These are phyloP conservation scores for Brassica rapa DNA, from an alignment of 345 rosid species.

Conservation along the genomic window DNA sequence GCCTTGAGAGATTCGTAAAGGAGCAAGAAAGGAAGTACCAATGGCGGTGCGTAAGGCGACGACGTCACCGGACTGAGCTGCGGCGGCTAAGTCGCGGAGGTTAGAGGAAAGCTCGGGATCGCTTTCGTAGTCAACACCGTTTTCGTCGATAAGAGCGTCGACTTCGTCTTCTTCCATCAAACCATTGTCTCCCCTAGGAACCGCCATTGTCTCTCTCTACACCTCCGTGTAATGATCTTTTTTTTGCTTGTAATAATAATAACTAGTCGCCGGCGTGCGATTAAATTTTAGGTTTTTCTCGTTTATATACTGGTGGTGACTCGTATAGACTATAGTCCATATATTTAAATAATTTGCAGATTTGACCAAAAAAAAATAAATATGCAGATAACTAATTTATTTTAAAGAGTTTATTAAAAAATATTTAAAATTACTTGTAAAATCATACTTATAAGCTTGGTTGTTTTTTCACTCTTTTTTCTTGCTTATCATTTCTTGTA, in stretches of 20 bases:
- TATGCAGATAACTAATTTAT: neutral
- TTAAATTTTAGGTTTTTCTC: conserved; percentile 31
- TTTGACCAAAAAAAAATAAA: too few species aligned
- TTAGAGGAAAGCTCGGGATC: conserved; percentile 67
- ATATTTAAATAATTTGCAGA: neutral
- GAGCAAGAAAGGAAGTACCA: conserved; percentile 44
- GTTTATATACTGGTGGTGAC: neutral
- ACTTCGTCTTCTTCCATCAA: conserved; percentile 71
- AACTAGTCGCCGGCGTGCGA: neutral
- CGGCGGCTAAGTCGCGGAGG: conserved; percentile 69
- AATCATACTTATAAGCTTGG: neutral
- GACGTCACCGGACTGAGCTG: conserved; percentile 66
- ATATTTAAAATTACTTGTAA: neutral
- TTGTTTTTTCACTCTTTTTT: neutral
- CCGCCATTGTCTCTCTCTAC: conserved; percentile 58
- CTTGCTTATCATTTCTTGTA: neutral
- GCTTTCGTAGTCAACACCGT: conserved; percentile 47
- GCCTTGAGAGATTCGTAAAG: neutral
- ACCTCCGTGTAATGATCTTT: conserved; percentile 23
- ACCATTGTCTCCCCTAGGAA: conserved; percentile 69
- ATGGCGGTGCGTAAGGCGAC: conserved; percentile 71
- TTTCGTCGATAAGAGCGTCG: conserved; percentile 62
- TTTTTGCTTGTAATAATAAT: neutral
- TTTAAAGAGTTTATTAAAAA: too few species aligned
- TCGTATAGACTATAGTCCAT: neutral